Percentiles rank a stretch among this genome's conserved stretches.
Conservation (phyloP, 805 yeast genomes). For the Yamadazyma sp. region DNA sequence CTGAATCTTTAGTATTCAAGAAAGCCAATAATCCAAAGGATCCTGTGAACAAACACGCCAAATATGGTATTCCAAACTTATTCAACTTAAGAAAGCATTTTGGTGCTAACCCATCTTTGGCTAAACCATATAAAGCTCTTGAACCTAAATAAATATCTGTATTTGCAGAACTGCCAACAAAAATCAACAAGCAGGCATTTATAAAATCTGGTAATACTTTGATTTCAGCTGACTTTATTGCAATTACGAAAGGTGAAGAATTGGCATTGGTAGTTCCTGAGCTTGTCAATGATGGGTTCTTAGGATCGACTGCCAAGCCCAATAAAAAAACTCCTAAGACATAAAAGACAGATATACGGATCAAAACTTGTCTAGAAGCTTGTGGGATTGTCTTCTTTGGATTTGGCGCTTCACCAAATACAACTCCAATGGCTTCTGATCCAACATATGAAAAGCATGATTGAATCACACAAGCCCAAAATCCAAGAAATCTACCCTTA, state of each 20-base stretch:
- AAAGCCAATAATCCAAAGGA: slow-evolving; percentile 38
- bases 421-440: slow-evolving; percentile 21
- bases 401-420: slow-evolving; percentile 30
- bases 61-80: slow-evolving; percentile 31
- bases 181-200: slow-evolving; percentile 56
- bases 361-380: slow-evolving; percentile 28
- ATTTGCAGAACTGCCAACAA: slow-evolving; percentile 38
- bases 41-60: slow-evolving; percentile 28
- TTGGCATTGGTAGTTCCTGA: slow-evolving; percentile 25
- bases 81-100: slow-evolving; percentile 27
- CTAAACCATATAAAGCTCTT: slow-evolving; percentile 34
- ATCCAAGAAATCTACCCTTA: slow-evolving; percentile 32
- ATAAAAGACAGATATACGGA: slow-evolving; percentile 27
- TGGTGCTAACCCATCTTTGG: slow-evolving; percentile 38
- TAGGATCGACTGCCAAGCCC: slow-evolving; percentile 29
- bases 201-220: slow-evolving; percentile 33
- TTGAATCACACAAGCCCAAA: slow-evolving; percentile 31
- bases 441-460: slow-evolving; percentile 39
- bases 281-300: slow-evolving; percentile 26
- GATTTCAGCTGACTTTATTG: slow-evolving; percentile 33
- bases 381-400: slow-evolving; percentile 29
- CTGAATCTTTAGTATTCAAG: slow-evolving; percentile 29
- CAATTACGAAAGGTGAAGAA: slow-evolving; percentile 42
- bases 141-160: slow-evolving; percentile 24
- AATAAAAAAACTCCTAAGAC: slow-evolving; percentile 27